Evolutionary conservation across 2,329 filamentous ascomycete genomes (phyloP).

Genomic region (Neofusicoccum umdonicola): DNA sequence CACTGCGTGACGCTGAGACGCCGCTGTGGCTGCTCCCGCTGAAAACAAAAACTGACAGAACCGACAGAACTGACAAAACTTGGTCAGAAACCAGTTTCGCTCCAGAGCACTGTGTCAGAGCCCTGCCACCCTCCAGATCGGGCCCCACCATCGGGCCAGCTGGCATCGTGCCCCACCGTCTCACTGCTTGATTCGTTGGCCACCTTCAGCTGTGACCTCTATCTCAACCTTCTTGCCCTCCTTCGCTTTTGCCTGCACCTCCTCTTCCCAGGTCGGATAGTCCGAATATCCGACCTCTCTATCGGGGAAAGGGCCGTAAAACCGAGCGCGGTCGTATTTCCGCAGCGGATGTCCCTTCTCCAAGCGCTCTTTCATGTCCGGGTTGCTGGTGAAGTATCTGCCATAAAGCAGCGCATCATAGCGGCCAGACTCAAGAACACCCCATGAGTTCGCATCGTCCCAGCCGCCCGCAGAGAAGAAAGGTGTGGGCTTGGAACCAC

Average conservation of each 20-base stretch:
- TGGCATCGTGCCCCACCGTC: neutral
- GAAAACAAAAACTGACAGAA: neutral
- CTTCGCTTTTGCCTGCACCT: neutral
- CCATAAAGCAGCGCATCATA: slow-evolving; percentile 45
- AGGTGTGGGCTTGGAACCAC: slow-evolving; percentile 38
- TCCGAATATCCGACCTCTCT: slow-evolving; percentile 36
- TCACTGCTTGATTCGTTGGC: slow-evolving; percentile 3
- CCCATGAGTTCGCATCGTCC: slow-evolving; percentile 51
- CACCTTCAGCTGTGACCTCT: neutral
- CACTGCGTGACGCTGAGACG: neutral
- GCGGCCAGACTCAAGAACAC: slow-evolving; percentile 44
- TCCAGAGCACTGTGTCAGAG: neutral
- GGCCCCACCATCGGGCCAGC: neutral
- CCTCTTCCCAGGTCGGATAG: slow-evolving; percentile 27
- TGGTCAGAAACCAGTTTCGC: neutral
- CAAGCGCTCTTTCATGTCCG: slow-evolving; percentile 45
- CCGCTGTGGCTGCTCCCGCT: neutral
- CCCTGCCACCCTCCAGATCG: neutral
- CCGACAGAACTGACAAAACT: neutral
- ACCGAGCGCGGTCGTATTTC: slow-evolving; percentile 40
- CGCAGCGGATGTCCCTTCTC: slow-evolving; percentile 39
- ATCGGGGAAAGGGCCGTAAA: slow-evolving; percentile 31
- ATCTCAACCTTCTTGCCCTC: slow-evolving; percentile 3
- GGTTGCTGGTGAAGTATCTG: slow-evolving; percentile 47
- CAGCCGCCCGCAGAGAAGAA: slow-evolving; percentile 59